These are phyloP conservation scores for Huiozyma sinensis DNA, from an alignment of 805 yeast species.

Conservation along the genomic window DNA sequence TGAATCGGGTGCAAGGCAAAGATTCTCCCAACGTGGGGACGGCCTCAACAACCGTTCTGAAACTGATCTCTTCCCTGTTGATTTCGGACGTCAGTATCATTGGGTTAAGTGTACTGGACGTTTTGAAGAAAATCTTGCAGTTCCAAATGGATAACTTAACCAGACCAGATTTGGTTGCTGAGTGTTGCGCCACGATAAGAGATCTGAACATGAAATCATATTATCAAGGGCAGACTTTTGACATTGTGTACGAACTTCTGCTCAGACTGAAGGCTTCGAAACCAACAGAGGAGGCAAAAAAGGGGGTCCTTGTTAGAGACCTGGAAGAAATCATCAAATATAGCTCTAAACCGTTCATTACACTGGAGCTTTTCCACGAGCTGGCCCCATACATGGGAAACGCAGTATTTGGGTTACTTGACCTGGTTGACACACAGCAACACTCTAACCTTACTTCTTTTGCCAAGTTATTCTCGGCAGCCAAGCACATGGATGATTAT, in stretches of 20 bases:
- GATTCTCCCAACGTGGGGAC: constrained; percentile 4
- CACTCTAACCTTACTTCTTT: constrained; percentile 3
- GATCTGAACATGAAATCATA: constrained; percentile 69
- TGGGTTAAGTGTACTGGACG: constrained; percentile 78
- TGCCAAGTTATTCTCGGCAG: constrained; percentile 12
- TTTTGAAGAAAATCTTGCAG: constrained; percentile 46
- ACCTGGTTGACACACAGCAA: constrained; percentile 12
- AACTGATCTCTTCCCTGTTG: constrained; percentile 47
- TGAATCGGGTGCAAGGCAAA: constrained; percentile 12
- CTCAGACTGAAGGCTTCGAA: constrained; percentile 26
- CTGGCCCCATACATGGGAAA: constrained; percentile 12
- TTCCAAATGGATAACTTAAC: constrained; percentile 33
- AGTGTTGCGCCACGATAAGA: constrained; percentile 50
- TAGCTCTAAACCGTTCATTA: constrained; percentile 16
- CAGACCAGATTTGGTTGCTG: constrained; percentile 26
- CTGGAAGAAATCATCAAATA: constrained; percentile 13
- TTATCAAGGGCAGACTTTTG: constrained; percentile 78
- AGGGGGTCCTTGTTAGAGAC: constrained; percentile 12
- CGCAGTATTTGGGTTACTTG: constrained; percentile 9
- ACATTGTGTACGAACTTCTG: constrained; percentile 62
- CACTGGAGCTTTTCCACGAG: constrained; percentile 20
- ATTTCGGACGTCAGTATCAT: constrained; percentile 73
- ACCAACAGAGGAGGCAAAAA: constrained; percentile 17
- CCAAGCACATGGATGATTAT: constrained; percentile 7
- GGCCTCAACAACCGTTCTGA: constrained; percentile 27